These are phyloP conservation scores for Schwanniomyces vanrijiae DNA, from an alignment of 805 yeast genomes.

Conservation along the genomic window DNA sequence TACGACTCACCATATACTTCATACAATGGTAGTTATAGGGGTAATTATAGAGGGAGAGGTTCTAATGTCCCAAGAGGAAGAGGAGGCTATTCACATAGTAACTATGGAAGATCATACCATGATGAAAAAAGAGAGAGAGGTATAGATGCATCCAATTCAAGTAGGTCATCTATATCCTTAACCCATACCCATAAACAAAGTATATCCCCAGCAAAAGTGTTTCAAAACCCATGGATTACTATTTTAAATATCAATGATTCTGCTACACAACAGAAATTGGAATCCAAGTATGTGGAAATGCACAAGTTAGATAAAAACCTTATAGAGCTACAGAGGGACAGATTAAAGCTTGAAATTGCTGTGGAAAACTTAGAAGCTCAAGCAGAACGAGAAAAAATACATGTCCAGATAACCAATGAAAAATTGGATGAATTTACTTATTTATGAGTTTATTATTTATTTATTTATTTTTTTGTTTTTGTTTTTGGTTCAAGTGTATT, in stretches of 20 bases:
- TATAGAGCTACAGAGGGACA: slow-evolving; percentile 22
- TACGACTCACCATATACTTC: background rate
- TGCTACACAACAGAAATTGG: slow-evolving; percentile 21
- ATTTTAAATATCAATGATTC: slow-evolving; percentile 28
- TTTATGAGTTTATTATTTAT: too few species aligned
- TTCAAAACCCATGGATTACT: slow-evolving; percentile 34
- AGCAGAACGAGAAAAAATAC: slow-evolving; percentile 30
- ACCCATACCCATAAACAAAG: slow-evolving; percentile 1
- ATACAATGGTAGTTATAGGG: slow-evolving; percentile 2
- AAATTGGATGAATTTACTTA: slow-evolving; percentile 51
- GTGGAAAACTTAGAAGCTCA: slow-evolving; percentile 20
- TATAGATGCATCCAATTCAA: background rate
- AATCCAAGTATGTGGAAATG: slow-evolving; percentile 25
- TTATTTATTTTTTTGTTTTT: too few species aligned
- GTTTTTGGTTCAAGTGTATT: too few species aligned
- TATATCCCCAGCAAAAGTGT: slow-evolving; percentile 4
- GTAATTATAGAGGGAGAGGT: slow-evolving; percentile 9
- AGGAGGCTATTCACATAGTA: background rate
- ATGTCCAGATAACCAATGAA: slow-evolving; percentile 42
- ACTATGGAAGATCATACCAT: background rate
- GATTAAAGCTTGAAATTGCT: slow-evolving; percentile 18
- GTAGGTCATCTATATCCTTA: too few species aligned
- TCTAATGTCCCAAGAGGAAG: slow-evolving; percentile 5
- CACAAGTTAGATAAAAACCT: slow-evolving; percentile 23
- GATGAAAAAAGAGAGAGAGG: background rate